Evolutionary conservation across 805 yeast genomes (phyloP).

Genomic region (Maudiozyma serrabonitensis): DNA sequence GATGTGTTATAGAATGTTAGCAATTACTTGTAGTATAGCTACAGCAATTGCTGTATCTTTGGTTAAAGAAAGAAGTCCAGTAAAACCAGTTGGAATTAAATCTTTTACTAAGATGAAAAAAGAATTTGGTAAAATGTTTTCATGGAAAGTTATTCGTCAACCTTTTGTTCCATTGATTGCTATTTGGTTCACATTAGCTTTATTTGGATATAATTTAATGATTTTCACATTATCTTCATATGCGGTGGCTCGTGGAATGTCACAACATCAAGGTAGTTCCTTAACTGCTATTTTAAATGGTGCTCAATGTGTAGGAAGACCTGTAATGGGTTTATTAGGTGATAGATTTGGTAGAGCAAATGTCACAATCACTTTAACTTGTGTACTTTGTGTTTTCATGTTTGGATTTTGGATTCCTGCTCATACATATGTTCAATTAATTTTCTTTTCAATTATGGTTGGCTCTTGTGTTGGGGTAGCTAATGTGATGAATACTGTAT

Average conservation of each 20-base stretch:
- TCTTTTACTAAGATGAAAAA: constrained; percentile 9
- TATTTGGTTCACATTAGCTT: constrained; percentile 30
- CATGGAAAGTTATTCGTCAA: constrained; percentile 22
- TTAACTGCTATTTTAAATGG: constrained; percentile 38
- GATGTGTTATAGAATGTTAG: constrained; percentile 41
- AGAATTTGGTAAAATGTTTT: constrained; percentile 30
- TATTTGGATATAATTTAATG: constrained; percentile 35
- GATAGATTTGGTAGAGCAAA: constrained; percentile 41
- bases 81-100: constrained; percentile 21
- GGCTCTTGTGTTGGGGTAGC: constrained; percentile 41
- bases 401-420: constrained; percentile 44
- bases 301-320: constrained; percentile 42
- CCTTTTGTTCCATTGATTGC: constrained; percentile 29
- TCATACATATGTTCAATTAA: constrained; percentile 31
- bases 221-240: constrained; percentile 40
- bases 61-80: constrained; percentile 37
- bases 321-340: constrained; percentile 36
- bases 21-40: constrained; percentile 32
- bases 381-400: constrained; percentile 30
- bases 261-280: constrained; percentile 35
- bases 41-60: constrained; percentile 34
- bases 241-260: constrained; percentile 39
- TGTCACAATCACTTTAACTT: constrained; percentile 31
- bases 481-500: constrained; percentile 33
- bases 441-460: constrained; percentile 34